Conservation (phyloP, 2,329 filamentous ascomycete species). For the Ascocoryne sarcoides region DNA sequence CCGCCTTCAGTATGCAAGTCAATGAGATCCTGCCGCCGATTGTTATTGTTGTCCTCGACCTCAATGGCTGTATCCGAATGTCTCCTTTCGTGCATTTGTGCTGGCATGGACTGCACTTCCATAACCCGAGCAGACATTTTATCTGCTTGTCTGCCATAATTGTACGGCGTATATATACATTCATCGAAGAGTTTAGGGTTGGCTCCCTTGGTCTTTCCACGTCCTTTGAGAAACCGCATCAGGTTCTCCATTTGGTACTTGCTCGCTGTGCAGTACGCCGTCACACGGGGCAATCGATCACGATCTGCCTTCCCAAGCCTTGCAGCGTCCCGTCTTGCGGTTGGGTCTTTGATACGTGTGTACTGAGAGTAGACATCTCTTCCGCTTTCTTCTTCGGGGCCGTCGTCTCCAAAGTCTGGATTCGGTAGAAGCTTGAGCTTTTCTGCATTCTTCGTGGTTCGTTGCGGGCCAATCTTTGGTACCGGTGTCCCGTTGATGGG, state of each 20-base stretch:
- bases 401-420: slow-evolving; percentile 71
- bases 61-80: slow-evolving; percentile 71
- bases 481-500: slow-evolving; percentile 29
- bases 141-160: slow-evolving; percentile 45
- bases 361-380: slow-evolving; percentile 97
- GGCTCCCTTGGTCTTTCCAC: slow-evolving; percentile 66
- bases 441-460: slow-evolving; percentile 90
- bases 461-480: slow-evolving; percentile 82
- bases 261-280: slow-evolving; percentile 92
- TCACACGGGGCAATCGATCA: slow-evolving; percentile 78
- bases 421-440: slow-evolving; percentile 96
- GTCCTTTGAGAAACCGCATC: slow-evolving; percentile 84
- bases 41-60: slow-evolving; percentile 48
- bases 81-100: slow-evolving; percentile 51
- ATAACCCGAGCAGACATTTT: slow-evolving; percentile 38
- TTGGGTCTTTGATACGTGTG: slow-evolving; percentile 94
- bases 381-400: slow-evolving; percentile 77
- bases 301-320: slow-evolving; percentile 88
- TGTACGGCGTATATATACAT: slow-evolving; percentile 93
- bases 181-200: slow-evolving; percentile 93
- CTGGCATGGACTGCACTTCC: slow-evolving; percentile 28
- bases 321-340: slow-evolving; percentile 83
- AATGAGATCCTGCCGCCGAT: slow-evolving; percentile 52
- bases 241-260: slow-evolving; percentile 84
- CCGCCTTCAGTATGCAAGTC: slow-evolving; percentile 41